Conservation (phyloP, 441 rosid genomes). For the Melastoma candidum region DNA sequence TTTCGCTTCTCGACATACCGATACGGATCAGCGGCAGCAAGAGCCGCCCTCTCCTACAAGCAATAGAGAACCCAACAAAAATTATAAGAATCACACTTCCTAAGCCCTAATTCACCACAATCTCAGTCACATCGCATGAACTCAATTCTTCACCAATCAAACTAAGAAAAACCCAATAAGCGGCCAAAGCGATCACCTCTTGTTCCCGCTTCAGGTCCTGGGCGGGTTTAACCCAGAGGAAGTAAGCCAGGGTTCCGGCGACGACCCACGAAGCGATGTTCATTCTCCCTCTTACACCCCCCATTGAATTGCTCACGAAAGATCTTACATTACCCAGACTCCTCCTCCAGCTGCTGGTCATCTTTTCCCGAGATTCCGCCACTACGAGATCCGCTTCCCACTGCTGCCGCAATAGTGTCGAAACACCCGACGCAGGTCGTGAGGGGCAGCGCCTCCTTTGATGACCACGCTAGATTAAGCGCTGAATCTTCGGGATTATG, state of each 20-base stretch:
- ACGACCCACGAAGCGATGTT: constrained; percentile 80
- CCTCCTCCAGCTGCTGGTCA: constrained; percentile 62
- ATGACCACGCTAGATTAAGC: too few species aligned
- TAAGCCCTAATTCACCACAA: neutral
- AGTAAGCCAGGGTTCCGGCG: constrained; percentile 81
- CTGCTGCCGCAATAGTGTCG: too few species aligned
- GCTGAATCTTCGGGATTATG: too few species aligned
- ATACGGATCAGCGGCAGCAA: constrained; percentile 54
- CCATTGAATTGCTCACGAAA: constrained; percentile 58
- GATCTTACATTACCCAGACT: constrained; percentile 52
- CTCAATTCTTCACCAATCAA: neutral
- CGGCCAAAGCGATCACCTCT: constrained; percentile 29
- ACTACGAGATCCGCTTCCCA: too few species aligned
- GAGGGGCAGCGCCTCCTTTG: too few species aligned
- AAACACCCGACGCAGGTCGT: too few species aligned
- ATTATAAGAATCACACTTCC: neutral
- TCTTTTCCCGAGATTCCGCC: constrained; percentile 3
- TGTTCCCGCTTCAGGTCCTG: constrained; percentile 75
- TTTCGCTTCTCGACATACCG: constrained; percentile 58
- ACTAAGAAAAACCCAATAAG: neutral
- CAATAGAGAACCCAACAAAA: neutral
- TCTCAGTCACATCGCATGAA: neutral
- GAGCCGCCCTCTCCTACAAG: constrained; percentile 56
- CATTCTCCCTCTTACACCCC: constrained; percentile 66
- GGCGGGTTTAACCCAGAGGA: constrained; percentile 82